Conservation (phyloP, 176 grass and related monocot genomes). For the Hordeum marinum region DNA sequence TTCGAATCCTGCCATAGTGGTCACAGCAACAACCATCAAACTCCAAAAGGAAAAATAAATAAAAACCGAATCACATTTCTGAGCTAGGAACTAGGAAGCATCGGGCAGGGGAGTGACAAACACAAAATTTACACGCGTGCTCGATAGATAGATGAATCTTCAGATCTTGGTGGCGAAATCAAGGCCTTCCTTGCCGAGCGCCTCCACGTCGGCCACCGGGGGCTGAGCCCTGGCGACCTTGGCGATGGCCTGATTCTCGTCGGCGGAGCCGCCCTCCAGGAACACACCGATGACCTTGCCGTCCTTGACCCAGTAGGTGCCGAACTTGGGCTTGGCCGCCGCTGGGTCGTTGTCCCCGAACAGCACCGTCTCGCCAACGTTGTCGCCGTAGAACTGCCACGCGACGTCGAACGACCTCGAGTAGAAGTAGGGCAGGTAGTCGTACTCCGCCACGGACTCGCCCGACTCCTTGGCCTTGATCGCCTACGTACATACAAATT, state of each 20-base stretch:
- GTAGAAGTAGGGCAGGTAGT: slow-evolving; percentile 93
- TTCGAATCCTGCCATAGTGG: neutral
- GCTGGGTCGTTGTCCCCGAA: slow-evolving; percentile 81
- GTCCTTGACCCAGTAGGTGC: slow-evolving; percentile 93
- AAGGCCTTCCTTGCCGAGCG: slow-evolving; percentile 55
- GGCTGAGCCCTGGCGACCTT: slow-evolving; percentile 75
- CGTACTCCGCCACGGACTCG: slow-evolving; percentile 61
- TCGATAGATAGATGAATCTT: slow-evolving; percentile 5
- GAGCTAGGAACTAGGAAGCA: neutral
- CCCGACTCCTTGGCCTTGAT: slow-evolving; percentile 88
- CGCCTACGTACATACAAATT: slow-evolving; percentile 44
- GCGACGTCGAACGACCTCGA: slow-evolving; percentile 77
- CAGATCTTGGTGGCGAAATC: slow-evolving; percentile 62
- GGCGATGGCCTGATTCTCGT: slow-evolving; percentile 82
- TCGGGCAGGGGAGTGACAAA: neutral
- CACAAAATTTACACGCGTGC: neutral
- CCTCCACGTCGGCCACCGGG: slow-evolving; percentile 40
- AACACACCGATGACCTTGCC: slow-evolving; percentile 80
- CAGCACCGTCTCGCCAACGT: slow-evolving; percentile 72
- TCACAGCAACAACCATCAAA: neutral
- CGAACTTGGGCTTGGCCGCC: slow-evolving; percentile 70
- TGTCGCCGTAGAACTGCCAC: slow-evolving; percentile 98
- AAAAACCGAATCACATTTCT: neutral
- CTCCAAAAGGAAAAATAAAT: neutral
- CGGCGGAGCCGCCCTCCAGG: slow-evolving; percentile 74